These are phyloP conservation scores for Tetracladium setigerum DNA, from an alignment of 495 filamentous ascomycete genomes.

Conservation along the genomic window DNA sequence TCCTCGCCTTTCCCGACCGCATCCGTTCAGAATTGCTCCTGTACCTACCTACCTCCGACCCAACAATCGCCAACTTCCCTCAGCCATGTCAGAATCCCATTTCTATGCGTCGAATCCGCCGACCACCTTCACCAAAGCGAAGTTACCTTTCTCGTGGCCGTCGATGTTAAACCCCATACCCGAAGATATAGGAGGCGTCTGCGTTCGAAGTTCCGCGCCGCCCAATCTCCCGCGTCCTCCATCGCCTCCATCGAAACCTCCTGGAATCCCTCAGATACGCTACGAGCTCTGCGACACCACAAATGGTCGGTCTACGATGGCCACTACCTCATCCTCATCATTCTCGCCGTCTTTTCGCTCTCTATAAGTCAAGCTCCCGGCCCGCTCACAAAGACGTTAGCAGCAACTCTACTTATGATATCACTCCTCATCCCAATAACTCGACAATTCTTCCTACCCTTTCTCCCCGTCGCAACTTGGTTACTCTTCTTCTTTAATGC, in stretches of 20 bases:
- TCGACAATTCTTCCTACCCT: constrained; percentile 84
- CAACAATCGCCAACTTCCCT: neutral
- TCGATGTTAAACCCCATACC: constrained; percentile 46
- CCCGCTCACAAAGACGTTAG: constrained; percentile 60
- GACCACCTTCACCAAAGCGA: constrained; percentile 16
- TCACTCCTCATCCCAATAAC: constrained; percentile 81
- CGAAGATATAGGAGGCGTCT: constrained; percentile 66
- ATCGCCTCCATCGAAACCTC: constrained; percentile 76
- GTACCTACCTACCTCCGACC: neutral
- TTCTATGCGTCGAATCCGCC: constrained; percentile 11
- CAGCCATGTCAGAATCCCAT: constrained; percentile 11
- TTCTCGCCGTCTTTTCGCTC: constrained; percentile 71
- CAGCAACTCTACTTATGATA: constrained; percentile 55
- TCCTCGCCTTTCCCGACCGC: constrained; percentile 1
- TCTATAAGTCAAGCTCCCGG: constrained; percentile 70
- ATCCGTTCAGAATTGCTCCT: neutral
- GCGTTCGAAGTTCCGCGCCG: constrained; percentile 64
- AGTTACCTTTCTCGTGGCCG: constrained; percentile 22
- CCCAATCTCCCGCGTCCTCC: constrained; percentile 61
- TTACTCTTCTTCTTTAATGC: constrained; percentile 71
- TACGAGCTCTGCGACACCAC: constrained; percentile 63
- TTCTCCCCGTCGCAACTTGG: constrained; percentile 76
- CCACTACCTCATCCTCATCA: constrained; percentile 70
- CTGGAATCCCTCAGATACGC: constrained; percentile 64
- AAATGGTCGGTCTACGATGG: constrained; percentile 81